phyloP scores from a whole-genome alignment of 2,329 filamentous ascomycete genomes.

The Fusarium nematophilum region DNA sequence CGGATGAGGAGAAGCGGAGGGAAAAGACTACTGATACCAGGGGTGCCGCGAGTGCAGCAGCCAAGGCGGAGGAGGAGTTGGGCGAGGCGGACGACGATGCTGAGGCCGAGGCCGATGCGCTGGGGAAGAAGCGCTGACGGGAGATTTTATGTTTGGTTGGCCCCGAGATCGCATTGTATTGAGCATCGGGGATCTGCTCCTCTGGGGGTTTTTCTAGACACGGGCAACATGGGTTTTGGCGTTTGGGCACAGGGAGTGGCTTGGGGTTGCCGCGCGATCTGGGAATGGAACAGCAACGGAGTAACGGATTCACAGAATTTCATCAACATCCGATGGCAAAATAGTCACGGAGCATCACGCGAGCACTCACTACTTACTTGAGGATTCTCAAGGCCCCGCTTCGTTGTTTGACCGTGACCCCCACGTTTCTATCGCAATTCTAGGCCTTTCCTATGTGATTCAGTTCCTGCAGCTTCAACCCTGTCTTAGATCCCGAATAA shows the following conservation, averaged over 20 bases:
- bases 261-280: neutral
- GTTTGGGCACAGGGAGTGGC: constrained; percentile 6
- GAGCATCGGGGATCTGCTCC: neutral
- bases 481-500: too few species aligned
- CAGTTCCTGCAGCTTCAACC: too few species aligned
- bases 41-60: constrained; percentile 40
- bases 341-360: constrained; percentile 3
- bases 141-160: neutral
- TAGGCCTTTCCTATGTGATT: neutral
- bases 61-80: constrained; percentile 60
- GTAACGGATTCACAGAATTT: constrained; percentile 17
- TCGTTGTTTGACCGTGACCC: too few species aligned
- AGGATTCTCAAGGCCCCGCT: neutral
- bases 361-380: neutral
- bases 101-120: constrained; percentile 54
- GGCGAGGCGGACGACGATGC: constrained; percentile 65
- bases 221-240: constrained; percentile 7
- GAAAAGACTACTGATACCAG: constrained; percentile 45
- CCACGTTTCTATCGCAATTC: neutral
- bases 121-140: constrained; percentile 52
- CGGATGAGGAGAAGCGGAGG: constrained; percentile 55
- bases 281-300: constrained; percentile 7
- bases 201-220: constrained; percentile 13
- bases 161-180: neutral
- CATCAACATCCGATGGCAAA: constrained; percentile 12